Evolutionary conservation across 495 filamentous ascomycete species (phyloP).

Genomic region (Penicillium arizonense): DNA sequence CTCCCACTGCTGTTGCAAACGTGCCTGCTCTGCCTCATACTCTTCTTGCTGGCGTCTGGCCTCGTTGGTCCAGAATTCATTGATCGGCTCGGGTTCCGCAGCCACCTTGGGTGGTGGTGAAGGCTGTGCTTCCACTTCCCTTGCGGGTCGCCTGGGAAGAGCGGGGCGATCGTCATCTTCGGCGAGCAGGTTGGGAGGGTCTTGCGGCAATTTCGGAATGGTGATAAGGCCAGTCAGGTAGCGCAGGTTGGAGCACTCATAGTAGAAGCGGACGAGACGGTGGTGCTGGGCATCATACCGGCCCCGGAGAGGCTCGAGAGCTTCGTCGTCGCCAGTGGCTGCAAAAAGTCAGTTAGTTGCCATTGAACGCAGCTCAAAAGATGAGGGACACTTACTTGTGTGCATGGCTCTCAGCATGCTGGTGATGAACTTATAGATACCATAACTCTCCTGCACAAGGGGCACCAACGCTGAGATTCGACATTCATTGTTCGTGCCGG

Average conservation of each 20-base stretch:
- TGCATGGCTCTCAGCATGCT: conserved; percentile 98
- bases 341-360: conserved; percentile 11
- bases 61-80: conserved; percentile 96
- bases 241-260: conserved; percentile 95
- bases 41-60: conserved; percentile 86
- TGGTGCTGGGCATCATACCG: conserved; percentile 95
- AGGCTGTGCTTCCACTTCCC: conserved; percentile 57
- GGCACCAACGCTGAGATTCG: conserved; percentile 91
- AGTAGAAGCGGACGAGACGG: conserved; percentile 95
- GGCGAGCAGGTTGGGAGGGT: conserved; percentile 82
- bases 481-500: conserved; percentile 91
- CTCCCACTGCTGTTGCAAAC: conserved; percentile 79
- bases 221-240: conserved; percentile 96
- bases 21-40: conserved; percentile 88
- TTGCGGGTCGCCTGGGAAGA: conserved; percentile 74
- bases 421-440: conserved; percentile 94
- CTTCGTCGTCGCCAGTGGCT: conserved; percentile 94
- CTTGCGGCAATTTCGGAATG: conserved; percentile 91
- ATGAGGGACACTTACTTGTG: conserved; percentile 61
- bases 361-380: neutral
- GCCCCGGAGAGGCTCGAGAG: conserved; percentile 81
- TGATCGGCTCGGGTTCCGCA: conserved; percentile 87
- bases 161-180: conserved; percentile 83
- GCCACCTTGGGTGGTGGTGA: conserved; percentile 65
- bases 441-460: conserved; percentile 95